These are phyloP conservation scores for Eimeria nieschulzi DNA, from an alignment of 169 alveolate genomes.

Conservation along the genomic window DNA sequence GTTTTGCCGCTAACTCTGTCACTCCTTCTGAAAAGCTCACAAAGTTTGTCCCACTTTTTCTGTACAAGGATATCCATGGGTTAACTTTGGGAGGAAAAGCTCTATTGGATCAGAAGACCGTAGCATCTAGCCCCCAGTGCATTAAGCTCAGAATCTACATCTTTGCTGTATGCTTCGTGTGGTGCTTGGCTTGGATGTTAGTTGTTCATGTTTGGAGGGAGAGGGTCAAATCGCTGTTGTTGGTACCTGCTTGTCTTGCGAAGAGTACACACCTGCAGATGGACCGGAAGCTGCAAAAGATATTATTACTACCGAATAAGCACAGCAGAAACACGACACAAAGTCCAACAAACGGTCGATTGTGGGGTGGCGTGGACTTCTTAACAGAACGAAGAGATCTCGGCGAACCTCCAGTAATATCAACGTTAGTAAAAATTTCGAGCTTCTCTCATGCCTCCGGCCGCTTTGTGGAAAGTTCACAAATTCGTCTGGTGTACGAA, in stretches of 20 bases:
- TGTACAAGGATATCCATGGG: neutral
- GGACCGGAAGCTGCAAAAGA: slow-evolving; percentile 8
- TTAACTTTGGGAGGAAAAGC: neutral
- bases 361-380: neutral
- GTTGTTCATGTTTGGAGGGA: neutral
- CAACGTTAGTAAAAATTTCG: neutral
- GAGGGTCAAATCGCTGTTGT: neutral
- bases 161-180: slow-evolving; percentile 6
- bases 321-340: neutral
- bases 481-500: neutral
- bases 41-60: neutral
- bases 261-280: neutral
- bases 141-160: slow-evolving; percentile 22
- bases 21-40: slow-evolving; percentile 3
- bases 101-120: too few species aligned
- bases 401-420: neutral
- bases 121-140: slow-evolving; percentile 12
- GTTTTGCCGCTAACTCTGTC: slow-evolving; percentile 2
- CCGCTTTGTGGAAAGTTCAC: neutral
- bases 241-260: neutral
- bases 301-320: neutral
- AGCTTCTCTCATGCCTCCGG: neutral
- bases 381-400: neutral
- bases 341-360: neutral
- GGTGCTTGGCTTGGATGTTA: slow-evolving; percentile 1